These are phyloP conservation scores for Mesotaenium endlicherianum DNA, from an alignment of 139 green algal genomes.

Conservation along the genomic window DNA sequence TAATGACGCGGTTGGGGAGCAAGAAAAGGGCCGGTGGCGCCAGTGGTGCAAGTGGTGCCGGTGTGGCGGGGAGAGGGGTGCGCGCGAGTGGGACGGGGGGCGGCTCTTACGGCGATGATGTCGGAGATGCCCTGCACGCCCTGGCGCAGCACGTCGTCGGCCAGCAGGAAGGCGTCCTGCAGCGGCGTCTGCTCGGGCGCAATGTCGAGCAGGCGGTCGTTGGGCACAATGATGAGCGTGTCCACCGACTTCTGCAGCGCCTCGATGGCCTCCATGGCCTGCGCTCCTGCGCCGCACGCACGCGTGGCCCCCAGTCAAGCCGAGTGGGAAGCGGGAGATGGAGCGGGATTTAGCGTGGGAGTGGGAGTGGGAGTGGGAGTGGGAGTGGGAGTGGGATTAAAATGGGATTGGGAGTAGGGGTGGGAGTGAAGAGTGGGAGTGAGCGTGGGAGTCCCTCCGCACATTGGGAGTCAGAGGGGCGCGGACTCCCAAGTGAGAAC, in stretches of 20 bases:
- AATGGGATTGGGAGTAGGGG: too few relatives aligned
- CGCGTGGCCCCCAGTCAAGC: neutral
- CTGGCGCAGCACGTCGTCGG: constrained; percentile 94
- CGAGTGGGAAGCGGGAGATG: neutral
- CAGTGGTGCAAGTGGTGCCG: neutral
- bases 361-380: neutral
- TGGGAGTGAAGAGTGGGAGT: neutral
- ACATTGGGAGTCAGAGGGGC: too few relatives aligned
- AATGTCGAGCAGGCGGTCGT: constrained; percentile 87
- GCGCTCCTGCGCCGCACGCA: too few relatives aligned
- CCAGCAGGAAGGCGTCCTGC: constrained; percentile 91
- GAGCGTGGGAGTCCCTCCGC: too few relatives aligned
- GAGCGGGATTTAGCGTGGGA: neutral
- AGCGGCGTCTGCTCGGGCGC: constrained; percentile 77
- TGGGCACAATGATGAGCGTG: constrained; percentile 88
- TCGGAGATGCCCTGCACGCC: constrained; percentile 94
- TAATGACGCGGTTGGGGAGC: neutral
- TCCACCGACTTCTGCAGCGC: constrained; percentile 73
- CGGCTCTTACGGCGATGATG: constrained; percentile 83
- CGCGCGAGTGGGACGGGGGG: neutral
- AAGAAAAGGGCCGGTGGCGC: neutral
- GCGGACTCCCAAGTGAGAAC: too few relatives aligned
- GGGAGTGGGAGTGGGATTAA: neutral
- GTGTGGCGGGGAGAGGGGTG: neutral
- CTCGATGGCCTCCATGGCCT: constrained; percentile 76